Evolutionary conservation across 768 basidiomycete genomes (phyloP), one percentile per base, ranked within the genome.

Genomic region (Lenzites betulinus): DNA sequence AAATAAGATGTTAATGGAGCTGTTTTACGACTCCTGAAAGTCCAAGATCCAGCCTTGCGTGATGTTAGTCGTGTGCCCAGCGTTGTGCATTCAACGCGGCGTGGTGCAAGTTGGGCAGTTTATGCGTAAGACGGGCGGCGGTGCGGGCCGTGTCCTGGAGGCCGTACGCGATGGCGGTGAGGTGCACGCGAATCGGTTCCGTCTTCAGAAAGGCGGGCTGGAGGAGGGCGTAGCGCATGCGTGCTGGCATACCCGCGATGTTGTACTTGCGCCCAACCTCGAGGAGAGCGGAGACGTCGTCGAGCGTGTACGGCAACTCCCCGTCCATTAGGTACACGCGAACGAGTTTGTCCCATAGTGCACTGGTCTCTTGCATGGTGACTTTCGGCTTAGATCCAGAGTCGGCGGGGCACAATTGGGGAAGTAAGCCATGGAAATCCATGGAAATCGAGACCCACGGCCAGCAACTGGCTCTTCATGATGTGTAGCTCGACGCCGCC

Each of bases 321-420:
- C n/a, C 39, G 16, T 52, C 23, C 36, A 39, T 16, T 16, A 39
- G 39, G 11, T 18, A 20, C 7, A 52, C 18, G 39, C 36, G 51
- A 16, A 52, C 38, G 36, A 52, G 18, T 38, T 52, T 52, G 11
- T 52, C 51, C 51, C 51, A 52, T 16, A 52, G 22, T 38, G 51
- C 51, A 38, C 38, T 42, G 5, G 13, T 15, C 51, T 52, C 51
- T 23, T 11, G 18, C 1, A 52, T 15, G 18, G 25, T 39, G 39
- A 52, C 20, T 7, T 20, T 18, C 5, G 39, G 51, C 39, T 52
- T 52, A 15, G 16, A 15, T 18, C 16, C 16, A 15, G 49, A 18
- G 7, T 16, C 30, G n/a, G 16, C 12, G 8, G 39, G 6, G n/a
- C 20, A 13, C 11, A 13, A 3, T 39, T 39, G 11, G 7, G 38